Evolutionary conservation across 2,329 filamentous ascomycete genomes (phyloP), one percentile per base, ranked within the genome.

Genomic region (Fusarium coffeatum): DNA sequence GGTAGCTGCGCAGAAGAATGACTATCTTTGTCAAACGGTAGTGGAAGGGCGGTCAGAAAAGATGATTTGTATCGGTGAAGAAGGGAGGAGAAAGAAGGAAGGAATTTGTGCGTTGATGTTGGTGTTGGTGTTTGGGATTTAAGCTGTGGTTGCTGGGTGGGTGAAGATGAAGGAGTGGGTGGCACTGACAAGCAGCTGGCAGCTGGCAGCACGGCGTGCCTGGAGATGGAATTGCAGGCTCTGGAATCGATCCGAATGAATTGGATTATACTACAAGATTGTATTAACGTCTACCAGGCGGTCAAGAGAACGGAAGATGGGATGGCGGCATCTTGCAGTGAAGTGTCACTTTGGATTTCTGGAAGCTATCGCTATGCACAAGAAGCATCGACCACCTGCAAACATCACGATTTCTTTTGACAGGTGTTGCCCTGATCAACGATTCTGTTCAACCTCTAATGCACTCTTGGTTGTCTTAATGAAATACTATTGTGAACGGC

Each of bases 1-100:
- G 66, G 66, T 68, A 68, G 65, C 59, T 53, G 66, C 66, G 59
- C 47, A 20, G 59, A 46, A 40, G 41, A 43, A 30, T 28, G 37
- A 28, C 37, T 65, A 55, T 45, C 30, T 28, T 23, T 28, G 64
- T 60, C 34, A 50, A 46, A 60, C 42, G 37, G 23, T 25, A 49
- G 25, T 22, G 8, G 28, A 47, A 23, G 41, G 23, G 25, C 63
- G 63, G 64, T 64, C 63, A 62, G 47, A 51, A n/a, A 20, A 6
- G 30, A 34, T 37, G 16, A 12, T 3, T n/a, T 48, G 6, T 16
- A 60, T 49, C n/a, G 22, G 30, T 45, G 28, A 67, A 58, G 37
- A 12, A 18, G 18, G 16, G 28, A 23, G 9, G 25, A 27, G 22
- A 12, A 16, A 23, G 11, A n/a, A 37, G 5, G 32, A 4, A 30